Evolutionary conservation across 1,284 basidiomycete genomes (phyloP), one percentile per base, ranked within the genome.

Genomic region (Earliella scabrosa): DNA sequence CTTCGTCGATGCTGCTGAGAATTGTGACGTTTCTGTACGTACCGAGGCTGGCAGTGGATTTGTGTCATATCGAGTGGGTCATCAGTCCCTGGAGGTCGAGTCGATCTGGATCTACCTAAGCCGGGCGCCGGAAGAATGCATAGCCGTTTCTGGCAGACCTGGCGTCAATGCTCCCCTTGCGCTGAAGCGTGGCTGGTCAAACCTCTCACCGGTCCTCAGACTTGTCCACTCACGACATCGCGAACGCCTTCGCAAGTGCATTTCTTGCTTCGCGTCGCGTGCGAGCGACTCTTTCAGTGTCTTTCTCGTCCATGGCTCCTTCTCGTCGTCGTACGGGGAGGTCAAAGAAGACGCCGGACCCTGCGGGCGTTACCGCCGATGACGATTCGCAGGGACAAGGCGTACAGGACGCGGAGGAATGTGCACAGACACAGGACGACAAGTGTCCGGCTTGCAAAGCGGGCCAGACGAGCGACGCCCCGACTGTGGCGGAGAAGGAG

Each of bases 401-500:
- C 14, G 52, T 43, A 14, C 44, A 54, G 26, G 47, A 58, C 13
- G 51, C 43, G 7, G 60, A 63, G 46, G 59, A 53, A 7, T 45
- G 26, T 40, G 41, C 29, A 16, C 40, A 59, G 31, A 49, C 59
- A 10, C 56, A 56, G 14, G 62, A 66, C 39, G 66, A 67, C 52
- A 61, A 48, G 20, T 69, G 66, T 26, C 68, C 66, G 3, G 66
- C 66, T 5, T 69, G 68, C 56, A 62, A 61, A 43, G 44, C 52
- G 5, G 56, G 26, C 10, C 50, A 36, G 16, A 21, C 32, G 2
- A 43, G 50, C 6, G 45, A 54, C 26, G 29, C 46, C 13, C 61
- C 52, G 45, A 52, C 45, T n/a, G 62, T 58, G 3, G 67, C 64
- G 16, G 77, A 82, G 58, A 86, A 86, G 68, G 86, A 89, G 61